Evolutionary conservation across 1,284 basidiomycete species (phyloP).

Genomic region (Cronartium ribicola): DNA sequence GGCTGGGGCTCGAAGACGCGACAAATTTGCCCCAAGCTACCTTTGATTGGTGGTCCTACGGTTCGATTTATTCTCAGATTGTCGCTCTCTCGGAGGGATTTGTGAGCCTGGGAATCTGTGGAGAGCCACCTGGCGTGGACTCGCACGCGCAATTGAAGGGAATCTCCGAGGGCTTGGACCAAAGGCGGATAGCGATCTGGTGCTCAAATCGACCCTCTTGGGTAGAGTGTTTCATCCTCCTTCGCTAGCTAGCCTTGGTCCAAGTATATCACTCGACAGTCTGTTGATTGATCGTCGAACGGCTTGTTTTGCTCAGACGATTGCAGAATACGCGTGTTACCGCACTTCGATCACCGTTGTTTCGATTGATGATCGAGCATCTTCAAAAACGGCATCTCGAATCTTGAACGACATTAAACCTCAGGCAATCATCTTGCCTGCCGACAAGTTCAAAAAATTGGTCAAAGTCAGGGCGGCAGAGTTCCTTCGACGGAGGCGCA

Average conservation of each 20-base stretch:
- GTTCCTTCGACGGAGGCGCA: background rate
- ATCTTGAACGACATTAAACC: conserved; percentile 23
- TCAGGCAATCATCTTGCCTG: conserved; percentile 17
- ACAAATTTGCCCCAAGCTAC: background rate
- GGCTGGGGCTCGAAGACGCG: background rate
- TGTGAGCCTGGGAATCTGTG: conserved; percentile 4
- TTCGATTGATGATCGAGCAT: conserved; percentile 23
- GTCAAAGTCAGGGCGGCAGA: background rate
- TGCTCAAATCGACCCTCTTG: conserved; percentile 22
- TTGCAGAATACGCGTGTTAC: conserved; percentile 39
- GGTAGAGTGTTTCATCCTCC: conserved; percentile 21
- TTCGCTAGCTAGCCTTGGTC: background rate
- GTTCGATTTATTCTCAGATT: conserved; percentile 19
- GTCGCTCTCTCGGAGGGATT: conserved; percentile 20
- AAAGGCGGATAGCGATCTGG: conserved; percentile 28
- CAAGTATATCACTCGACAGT: background rate
- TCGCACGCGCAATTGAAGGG: background rate
- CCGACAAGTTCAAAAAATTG: conserved; percentile 22
- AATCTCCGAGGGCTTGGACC: background rate
- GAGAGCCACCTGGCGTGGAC: background rate
- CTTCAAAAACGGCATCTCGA: conserved; percentile 19
- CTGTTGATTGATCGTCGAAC: background rate
- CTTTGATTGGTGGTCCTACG: conserved; percentile 34
- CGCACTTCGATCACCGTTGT: conserved; percentile 28
- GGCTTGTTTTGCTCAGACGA: conserved; percentile 6